A percentile compares a stretch with the other conserved stretches of the same genome.
Conservation (phyloP, 2,329 filamentous ascomycete species). For the Hymenoscyphus infarciens region DNA sequence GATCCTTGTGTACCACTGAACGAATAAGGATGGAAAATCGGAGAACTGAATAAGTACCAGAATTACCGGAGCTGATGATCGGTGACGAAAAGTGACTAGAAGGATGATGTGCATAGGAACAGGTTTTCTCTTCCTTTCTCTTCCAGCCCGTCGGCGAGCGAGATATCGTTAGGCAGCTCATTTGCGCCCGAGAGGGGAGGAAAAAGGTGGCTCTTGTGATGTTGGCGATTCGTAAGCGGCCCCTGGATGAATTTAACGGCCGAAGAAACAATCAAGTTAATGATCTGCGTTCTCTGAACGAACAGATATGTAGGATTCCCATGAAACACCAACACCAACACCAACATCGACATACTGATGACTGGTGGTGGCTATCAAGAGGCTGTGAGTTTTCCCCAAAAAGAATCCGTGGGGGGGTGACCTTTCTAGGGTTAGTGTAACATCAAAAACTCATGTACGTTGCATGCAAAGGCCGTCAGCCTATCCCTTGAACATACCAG, state of each 20-base stretch:
- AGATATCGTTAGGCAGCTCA: not conserved
- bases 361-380: not conserved
- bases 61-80: not conserved
- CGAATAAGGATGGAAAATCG: not conserved
- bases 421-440: not conserved
- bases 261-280: not conserved
- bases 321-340: conserved; percentile 1
- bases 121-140: not conserved
- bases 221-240: not conserved
- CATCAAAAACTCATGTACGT: not conserved
- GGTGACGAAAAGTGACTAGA: not conserved
- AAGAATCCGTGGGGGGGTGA: not conserved
- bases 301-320: not conserved
- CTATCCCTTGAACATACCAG: not conserved
- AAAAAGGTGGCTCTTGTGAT: not conserved
- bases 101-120: not conserved
- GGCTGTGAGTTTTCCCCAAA: not conserved
- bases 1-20: not conserved
- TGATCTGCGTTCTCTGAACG: not conserved
- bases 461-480: not conserved
- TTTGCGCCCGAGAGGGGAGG: not conserved
- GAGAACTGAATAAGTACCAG: not conserved
- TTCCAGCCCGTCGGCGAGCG: not conserved
- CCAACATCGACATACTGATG: not conserved
- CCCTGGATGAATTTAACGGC: not conserved